These are phyloP conservation scores for Blastobotrys attinorum DNA, from an alignment of 805 yeast genomes.

Conservation along the genomic window DNA sequence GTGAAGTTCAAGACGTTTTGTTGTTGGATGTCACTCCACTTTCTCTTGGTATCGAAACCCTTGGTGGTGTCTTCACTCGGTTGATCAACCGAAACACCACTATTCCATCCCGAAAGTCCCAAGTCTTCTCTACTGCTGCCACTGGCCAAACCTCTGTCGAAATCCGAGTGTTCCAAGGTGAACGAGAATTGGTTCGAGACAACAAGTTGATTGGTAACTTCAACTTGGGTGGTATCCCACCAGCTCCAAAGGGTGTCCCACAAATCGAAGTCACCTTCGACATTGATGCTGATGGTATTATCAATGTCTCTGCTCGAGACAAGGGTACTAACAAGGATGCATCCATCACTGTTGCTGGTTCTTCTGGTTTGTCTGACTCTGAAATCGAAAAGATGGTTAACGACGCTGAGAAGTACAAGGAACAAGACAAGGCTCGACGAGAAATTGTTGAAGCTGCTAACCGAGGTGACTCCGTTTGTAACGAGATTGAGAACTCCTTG, in stretches of 20 bases:
- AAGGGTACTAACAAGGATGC: constrained; percentile 91
- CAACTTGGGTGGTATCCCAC: constrained; percentile 90
- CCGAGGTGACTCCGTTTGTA: constrained; percentile 74
- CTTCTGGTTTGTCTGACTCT: constrained; percentile 82
- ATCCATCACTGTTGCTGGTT: constrained; percentile 92
- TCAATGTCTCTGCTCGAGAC: constrained; percentile 91
- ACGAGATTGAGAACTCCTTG: constrained; percentile 84
- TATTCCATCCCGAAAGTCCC: constrained; percentile 93
- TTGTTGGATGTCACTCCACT: constrained; percentile 84
- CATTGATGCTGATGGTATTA: constrained; percentile 95
- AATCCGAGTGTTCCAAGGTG: constrained; percentile 98
- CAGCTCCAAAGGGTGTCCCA: constrained; percentile 92
- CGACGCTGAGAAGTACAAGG: constrained; percentile 85
- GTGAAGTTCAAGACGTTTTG: constrained; percentile 88
- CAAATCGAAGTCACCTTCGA: constrained; percentile 93
- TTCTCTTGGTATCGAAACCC: constrained; percentile 92
- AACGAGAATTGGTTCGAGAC: constrained; percentile 96
- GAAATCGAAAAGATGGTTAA: constrained; percentile 88
- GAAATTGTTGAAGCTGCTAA: constrained; percentile 79
- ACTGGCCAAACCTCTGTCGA: constrained; percentile 95
- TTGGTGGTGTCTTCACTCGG: constrained; percentile 96
- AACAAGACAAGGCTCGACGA: constrained; percentile 79
- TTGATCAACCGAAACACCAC: constrained; percentile 90
- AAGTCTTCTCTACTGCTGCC: constrained; percentile 92
- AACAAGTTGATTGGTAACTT: constrained; percentile 96